A percentile compares a stretch with the other conserved stretches of the same genome.
Evolutionary conservation across 345 rosid species (phyloP).

Genomic region (Psidium friedrichsthalianum): DNA sequence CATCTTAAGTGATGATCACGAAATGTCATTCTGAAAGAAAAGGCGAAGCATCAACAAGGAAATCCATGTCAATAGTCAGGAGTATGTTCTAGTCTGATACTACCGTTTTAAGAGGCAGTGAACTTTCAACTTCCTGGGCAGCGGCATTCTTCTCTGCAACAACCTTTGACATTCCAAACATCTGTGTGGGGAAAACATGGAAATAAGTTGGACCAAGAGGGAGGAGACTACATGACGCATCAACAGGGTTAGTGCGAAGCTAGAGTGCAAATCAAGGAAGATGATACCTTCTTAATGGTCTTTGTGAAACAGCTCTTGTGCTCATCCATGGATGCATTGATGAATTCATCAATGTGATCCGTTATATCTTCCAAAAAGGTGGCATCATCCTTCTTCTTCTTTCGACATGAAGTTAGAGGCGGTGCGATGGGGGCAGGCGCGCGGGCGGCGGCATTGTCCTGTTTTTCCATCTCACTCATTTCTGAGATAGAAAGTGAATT

Average conservation of each 20-base stretch:
- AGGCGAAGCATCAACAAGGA: neutral
- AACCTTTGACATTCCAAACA: constrained; percentile 77
- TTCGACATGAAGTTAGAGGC: constrained; percentile 44
- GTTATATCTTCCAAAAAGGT: constrained; percentile 67
- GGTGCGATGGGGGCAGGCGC: neutral
- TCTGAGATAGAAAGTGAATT: neutral
- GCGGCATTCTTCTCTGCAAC: constrained; percentile 56
- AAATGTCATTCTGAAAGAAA: neutral
- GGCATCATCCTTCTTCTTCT: constrained; percentile 63
- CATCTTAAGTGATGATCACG: neutral
- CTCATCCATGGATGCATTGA: constrained; percentile 77
- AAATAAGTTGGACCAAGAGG: neutral
- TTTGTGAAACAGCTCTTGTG: constrained; percentile 73
- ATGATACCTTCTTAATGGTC: constrained; percentile 54
- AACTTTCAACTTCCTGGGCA: constrained; percentile 50
- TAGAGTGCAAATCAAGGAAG: neutral
- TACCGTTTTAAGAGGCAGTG: constrained; percentile 45
- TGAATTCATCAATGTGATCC: constrained; percentile 82
- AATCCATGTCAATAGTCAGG: neutral
- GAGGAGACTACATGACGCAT: neutral
- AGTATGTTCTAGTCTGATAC: constrained; percentile 26
- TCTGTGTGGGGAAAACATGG: constrained; percentile 26
- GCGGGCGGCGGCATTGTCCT: neutral
- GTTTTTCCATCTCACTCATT: neutral
- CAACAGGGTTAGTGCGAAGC: neutral